These are phyloP conservation scores for Raphanus sativus DNA, from an alignment of 345 rosid genomes.

Conservation along the genomic window DNA sequence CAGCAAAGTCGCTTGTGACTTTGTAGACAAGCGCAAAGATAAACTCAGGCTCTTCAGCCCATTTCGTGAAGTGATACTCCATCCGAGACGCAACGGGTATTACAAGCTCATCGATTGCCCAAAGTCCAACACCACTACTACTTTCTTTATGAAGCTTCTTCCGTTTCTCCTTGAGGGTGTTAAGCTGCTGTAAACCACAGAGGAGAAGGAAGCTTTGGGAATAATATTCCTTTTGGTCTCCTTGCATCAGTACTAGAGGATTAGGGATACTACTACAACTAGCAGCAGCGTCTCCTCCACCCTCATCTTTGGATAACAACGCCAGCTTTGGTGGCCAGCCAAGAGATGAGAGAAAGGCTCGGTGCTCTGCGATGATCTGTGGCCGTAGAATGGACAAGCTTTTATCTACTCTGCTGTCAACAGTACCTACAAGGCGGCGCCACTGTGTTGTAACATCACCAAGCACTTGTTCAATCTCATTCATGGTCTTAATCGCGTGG, in stretches of 20 bases:
- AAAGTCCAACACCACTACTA: slow-evolving; percentile 40
- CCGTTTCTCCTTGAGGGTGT: slow-evolving; percentile 53
- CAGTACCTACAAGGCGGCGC: slow-evolving; percentile 57
- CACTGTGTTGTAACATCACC: slow-evolving; percentile 52
- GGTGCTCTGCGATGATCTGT: slow-evolving; percentile 64
- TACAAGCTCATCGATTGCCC: slow-evolving; percentile 77
- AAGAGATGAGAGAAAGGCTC: slow-evolving; percentile 69
- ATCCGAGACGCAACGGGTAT: slow-evolving; percentile 66
- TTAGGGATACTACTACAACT: slow-evolving; percentile 42
- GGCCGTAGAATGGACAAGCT: slow-evolving; percentile 58
- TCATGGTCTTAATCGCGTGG: slow-evolving; percentile 53
- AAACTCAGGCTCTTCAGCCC: slow-evolving; percentile 69
- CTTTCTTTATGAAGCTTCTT: slow-evolving; percentile 32
- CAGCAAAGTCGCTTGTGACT: slow-evolving; percentile 61
- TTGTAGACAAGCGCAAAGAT: slow-evolving; percentile 65
- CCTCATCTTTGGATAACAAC: slow-evolving; percentile 42
- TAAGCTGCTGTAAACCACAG: slow-evolving; percentile 67
- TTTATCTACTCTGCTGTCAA: slow-evolving; percentile 67
- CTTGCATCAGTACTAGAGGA: slow-evolving; percentile 60
- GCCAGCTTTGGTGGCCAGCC: slow-evolving; percentile 83
- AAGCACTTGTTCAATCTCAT: slow-evolving; percentile 50
- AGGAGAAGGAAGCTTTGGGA: slow-evolving; percentile 64
- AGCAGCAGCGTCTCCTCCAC: slow-evolving; percentile 35
- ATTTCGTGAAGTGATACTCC: slow-evolving; percentile 75
- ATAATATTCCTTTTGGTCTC: slow-evolving; percentile 52